Evolutionary conservation across 176 grass and related monocot species (phyloP), one percentile per base, ranked within the genome.

Genomic region (Raddia guianensis): DNA sequence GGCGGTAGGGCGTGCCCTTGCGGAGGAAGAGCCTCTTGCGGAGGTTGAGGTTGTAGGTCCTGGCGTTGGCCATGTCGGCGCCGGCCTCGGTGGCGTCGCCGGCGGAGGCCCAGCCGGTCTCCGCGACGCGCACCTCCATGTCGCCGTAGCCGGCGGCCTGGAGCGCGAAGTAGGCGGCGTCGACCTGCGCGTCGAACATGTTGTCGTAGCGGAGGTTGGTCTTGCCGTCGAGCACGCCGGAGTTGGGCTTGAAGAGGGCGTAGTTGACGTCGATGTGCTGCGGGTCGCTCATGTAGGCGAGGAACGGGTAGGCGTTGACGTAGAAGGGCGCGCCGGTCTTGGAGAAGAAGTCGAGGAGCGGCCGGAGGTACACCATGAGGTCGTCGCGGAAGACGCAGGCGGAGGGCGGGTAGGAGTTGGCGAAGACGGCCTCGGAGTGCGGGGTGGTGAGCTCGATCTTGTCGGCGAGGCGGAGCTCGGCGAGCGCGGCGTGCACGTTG

Each of bases 171-270:
- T 99, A 95, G 15, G 90, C 87, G 20, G 96, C 96, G 90, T 99
- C 96, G 11, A 99, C 66, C 85, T 99, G 96, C 0, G 96, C 96
- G 56, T 95, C 96, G 84, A 93, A 95, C 96, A 99, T 93, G 96
- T 90, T 99, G 82, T 93, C 75, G 66, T 99, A 99, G 61, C 88
- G 90, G 18, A 99, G 70, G 27, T 76, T 84, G 6, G 96, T 95
- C 80, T 95, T 95, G 63, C 42, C 70, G 84, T 99, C 96, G 5
- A 51, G 74, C 72, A 95, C 62, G 50, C 96, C 96, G 48, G 86
- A 14, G 80, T 95, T 99, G n/a, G 78, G 66, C 79, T 91, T 78
- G 63, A 95, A 93, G 35, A 99, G 92, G 19, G 92, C 92, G 76
- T 95, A 99, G 64, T 93, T 95, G 32, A 99, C 65, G 63, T 95